Conservation (phyloP, 2,329 filamentous ascomycete species). For the Setomelanomma holmii region DNA sequence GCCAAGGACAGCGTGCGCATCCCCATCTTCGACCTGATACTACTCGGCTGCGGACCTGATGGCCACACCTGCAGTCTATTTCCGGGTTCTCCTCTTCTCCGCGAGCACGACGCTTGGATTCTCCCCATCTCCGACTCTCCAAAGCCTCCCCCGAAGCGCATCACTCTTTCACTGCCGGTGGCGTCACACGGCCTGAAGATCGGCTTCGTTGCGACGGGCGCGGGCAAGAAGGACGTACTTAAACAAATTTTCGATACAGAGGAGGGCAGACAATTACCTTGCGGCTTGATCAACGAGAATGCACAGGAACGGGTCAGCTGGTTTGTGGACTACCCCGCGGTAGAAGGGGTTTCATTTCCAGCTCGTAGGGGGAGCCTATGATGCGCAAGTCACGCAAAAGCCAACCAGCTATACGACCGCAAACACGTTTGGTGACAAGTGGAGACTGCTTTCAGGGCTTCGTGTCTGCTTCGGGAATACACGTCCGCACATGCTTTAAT, state of each 20-base stretch:
- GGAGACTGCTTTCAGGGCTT: too few relatives aligned
- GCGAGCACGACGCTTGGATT: slow-evolving; percentile 90
- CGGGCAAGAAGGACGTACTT: slow-evolving; percentile 87
- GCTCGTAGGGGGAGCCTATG: slow-evolving; percentile 70
- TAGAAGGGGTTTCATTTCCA: slow-evolving; percentile 85
- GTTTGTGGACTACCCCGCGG: slow-evolving; percentile 89
- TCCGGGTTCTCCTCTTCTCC: slow-evolving; percentile 84
- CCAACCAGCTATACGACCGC: too few relatives aligned
- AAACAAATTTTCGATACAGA: slow-evolving; percentile 88
- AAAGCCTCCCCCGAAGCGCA: slow-evolving; percentile 88
- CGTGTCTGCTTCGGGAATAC: too few relatives aligned
- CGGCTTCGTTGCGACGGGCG: slow-evolving; percentile 90
- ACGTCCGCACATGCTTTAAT: too few relatives aligned
- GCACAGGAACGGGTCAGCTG: slow-evolving; percentile 88
- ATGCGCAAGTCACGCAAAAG: slow-evolving; percentile 11
- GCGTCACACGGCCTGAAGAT: slow-evolving; percentile 85
- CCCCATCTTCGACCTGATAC: slow-evolving; percentile 91
- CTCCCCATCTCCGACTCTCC: slow-evolving; percentile 90
- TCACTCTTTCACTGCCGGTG: slow-evolving; percentile 91
- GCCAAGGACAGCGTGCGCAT: slow-evolving; percentile 92
- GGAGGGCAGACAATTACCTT: slow-evolving; percentile 77
- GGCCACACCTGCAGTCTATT: slow-evolving; percentile 98
- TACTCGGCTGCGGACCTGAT: slow-evolving; percentile 93
- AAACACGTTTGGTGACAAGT: too few relatives aligned
- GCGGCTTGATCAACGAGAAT: slow-evolving; percentile 83